phyloP scores from a whole-genome alignment of 176 grass and related monocot species.

The Secale cereale region DNA sequence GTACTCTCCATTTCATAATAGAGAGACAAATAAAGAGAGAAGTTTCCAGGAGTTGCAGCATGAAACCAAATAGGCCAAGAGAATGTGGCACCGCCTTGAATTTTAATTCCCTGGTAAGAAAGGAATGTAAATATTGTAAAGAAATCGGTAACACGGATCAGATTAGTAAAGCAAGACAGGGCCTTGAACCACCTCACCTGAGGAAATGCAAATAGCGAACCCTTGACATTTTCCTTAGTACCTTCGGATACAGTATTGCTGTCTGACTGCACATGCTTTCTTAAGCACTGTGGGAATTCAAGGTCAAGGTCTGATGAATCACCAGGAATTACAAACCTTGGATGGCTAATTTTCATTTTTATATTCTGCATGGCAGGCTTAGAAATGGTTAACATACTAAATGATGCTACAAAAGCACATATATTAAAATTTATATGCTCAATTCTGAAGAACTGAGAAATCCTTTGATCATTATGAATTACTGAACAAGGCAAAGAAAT shows the following conservation, averaged over 20 bases:
- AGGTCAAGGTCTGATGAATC: conserved; percentile 41
- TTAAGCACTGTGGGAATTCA: conserved; percentile 66
- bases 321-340: conserved; percentile 76
- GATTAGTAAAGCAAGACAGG: conserved; percentile 14
- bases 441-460: conserved; percentile 10
- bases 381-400: conserved; percentile 20
- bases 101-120: conserved; percentile 52
- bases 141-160: not conserved
- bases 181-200: conserved; percentile 49
- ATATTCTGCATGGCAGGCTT: conserved; percentile 64
- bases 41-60: conserved; percentile 62
- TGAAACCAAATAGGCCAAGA: conserved; percentile 99
- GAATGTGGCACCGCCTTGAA: conserved; percentile 62
- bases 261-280: conserved; percentile 45
- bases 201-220: conserved; percentile 77
- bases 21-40: conserved; percentile 81
- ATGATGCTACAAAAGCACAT: conserved; percentile 5
- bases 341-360: conserved; percentile 91
- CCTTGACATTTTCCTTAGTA: conserved; percentile 45
- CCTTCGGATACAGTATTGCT: conserved; percentile 17
- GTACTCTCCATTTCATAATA: conserved; percentile 94
- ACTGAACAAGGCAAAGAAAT: conserved; percentile 7
- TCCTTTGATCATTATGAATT: not conserved
- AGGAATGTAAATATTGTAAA: conserved; percentile 30
- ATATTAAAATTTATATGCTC: not conserved